Evolutionary conservation across 345 rosid species (phyloP), one percentile per base, ranked within the genome.

Genomic region (Psidium guajava): DNA sequence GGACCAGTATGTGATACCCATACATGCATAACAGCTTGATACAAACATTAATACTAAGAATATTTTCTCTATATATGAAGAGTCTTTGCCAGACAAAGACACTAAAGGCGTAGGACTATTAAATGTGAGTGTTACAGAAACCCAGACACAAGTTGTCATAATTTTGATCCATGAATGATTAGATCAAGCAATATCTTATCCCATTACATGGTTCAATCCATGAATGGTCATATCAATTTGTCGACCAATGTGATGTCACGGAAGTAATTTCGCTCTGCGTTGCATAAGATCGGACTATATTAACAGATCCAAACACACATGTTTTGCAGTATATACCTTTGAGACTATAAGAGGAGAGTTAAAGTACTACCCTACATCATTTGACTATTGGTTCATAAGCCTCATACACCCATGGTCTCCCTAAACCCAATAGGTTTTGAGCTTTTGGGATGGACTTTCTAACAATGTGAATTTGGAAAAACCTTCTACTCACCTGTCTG

Each of bases 401-500:
- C 59, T 22, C 28, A 64, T 61, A 15, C 8, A 69, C 14, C 20
- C 80, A 32, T 36, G 47, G 80, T 69, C 75, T 64, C 3, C 47
- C 42, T 69, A 69, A 24, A 69, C 24, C 25, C 8, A 18, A 18
- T 69, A 69, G 47, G 25, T 5, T 5, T 69, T 36, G 40, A 32
- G 80, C 80, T 69, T 18, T 36, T 69, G 47, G 47, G 47, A 36
- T 69, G 42, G 47, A 82, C 83, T 82, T 52, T 14, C 27, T 12
- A 53, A 54, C 20, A 82, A 82, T 54, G 44, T 82, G 59, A 54
- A 82, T 55, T 54, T 16, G 32, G 75, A 42, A 28, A 24, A 69
- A 54, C 28, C 32, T 69, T n/a, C 53, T 36, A 36, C 12, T 84
- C 88, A 93, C 98, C 98, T 92, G 96, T 83, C 92, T 92, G 86